phyloP scores from a whole-genome alignment of 2,329 filamentous ascomycete genomes.

The Macrophomina pseudophaseolina region DNA sequence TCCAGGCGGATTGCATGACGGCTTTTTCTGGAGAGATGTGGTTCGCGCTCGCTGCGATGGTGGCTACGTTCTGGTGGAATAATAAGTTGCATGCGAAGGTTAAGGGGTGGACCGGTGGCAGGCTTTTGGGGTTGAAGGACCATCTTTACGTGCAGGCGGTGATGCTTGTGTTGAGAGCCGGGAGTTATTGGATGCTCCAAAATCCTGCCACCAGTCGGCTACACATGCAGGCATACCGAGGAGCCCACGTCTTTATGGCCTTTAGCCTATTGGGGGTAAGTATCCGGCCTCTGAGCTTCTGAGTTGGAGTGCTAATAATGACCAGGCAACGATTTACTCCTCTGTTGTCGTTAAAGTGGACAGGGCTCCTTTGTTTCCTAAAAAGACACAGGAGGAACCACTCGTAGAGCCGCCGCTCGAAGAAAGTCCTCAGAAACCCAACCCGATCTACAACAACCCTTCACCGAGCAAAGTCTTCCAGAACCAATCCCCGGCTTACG shows the following conservation, averaged over 20 bases:
- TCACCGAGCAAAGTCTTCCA: slow-evolving; percentile 34
- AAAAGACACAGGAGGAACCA: slow-evolving; percentile 35
- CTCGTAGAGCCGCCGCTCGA: slow-evolving; percentile 31
- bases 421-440: slow-evolving; percentile 28
- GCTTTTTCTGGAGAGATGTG: slow-evolving; percentile 32
- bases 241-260: slow-evolving; percentile 62
- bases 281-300: slow-evolving; percentile 35
- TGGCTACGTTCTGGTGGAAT: slow-evolving; percentile 70
- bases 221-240: slow-evolving; percentile 45
- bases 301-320: slow-evolving; percentile 3
- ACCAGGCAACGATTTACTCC: slow-evolving; percentile 35
- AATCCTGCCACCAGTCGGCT: slow-evolving; percentile 29
- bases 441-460: slow-evolving; percentile 35
- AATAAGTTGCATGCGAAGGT: slow-evolving; percentile 68
- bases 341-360: slow-evolving; percentile 63
- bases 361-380: slow-evolving; percentile 46
- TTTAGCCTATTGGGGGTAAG: slow-evolving; percentile 61
- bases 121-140: slow-evolving; percentile 63
- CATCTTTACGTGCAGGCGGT: slow-evolving; percentile 71
- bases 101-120: slow-evolving; percentile 54
- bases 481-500: slow-evolving; percentile 45
- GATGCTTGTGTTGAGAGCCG: slow-evolving; percentile 61
- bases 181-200: slow-evolving; percentile 43
- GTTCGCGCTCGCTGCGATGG: slow-evolving; percentile 53
- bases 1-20: slow-evolving; percentile 38